Base-by-base conservation (phyloP, 179 eudicot genomes). In the Amaranthus tricolor region DNA sequence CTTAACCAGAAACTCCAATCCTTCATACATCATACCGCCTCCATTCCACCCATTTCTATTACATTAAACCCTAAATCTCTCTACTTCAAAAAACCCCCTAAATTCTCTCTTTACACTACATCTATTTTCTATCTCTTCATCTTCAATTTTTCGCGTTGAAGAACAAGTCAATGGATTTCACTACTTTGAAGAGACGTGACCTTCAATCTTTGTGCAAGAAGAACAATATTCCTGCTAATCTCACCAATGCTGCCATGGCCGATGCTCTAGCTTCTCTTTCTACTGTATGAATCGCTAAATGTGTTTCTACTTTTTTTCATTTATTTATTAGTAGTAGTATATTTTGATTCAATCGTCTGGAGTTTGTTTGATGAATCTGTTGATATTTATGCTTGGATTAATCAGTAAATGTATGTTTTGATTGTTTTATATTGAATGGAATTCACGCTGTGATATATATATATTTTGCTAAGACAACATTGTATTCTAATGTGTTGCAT, bases 211-310 rank as follows among this genome's bases (percentile, higher is more conserved):
- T 94, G 2, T 93, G 98, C 96, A 94, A 93, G 87, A 71, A 24
- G 73, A 94, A 94, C 89, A 94, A 90, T 69, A 90, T 93, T 68
- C 98, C 95, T 0, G 98, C 98, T 14, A 94, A 93, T 75, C 21
- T 78, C 19, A 90, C 97, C 66, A 94, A 94, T 63, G 79, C 89
- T 49, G 90, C 97, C 84, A 94, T 94, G 98, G 91, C 92, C 52
- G 89, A 88, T 9, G 86, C 98, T 80, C 94, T 94, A 66, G 54
- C 75, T 56, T 78, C 85, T 74, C 97, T 94, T 47, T 71, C 80
- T 6, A 66, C 68, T 24, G 97, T 94, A 87, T 72, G 91, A 61
- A 19, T 50, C 44, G 15, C 66, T 40, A 51, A 10, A 40, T 69
- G 13, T 43, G 9, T 59, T 74, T 43, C 1, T 24, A 11, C 14